A percentile compares a stretch with the other conserved stretches of the same genome.
Conservation (phyloP, 2,329 filamentous ascomycete genomes). For the Leptographium procerum region DNA sequence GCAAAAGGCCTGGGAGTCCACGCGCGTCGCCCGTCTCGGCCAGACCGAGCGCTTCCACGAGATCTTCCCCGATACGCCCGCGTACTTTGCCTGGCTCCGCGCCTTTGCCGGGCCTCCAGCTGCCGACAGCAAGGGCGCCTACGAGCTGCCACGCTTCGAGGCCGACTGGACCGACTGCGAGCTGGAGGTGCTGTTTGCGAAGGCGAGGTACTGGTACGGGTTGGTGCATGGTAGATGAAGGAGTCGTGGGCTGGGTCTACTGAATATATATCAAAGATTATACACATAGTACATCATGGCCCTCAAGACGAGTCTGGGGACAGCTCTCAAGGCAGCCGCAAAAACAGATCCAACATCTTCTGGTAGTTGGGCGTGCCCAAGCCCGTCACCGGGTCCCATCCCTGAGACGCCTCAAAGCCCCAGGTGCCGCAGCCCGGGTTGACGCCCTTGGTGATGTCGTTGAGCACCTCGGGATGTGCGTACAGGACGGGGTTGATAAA, state of each 20-base stretch:
- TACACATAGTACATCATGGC: too few species aligned
- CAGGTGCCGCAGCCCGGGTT: conserved; percentile 21
- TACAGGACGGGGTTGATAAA: conserved; percentile 23
- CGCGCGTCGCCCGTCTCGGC: conserved; percentile 29
- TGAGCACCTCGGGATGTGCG: conserved; percentile 17
- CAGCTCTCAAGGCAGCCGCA: conserved; percentile 13
- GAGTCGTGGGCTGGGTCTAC: too few species aligned
- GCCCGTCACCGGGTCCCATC: conserved; percentile 18
- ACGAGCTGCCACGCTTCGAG: conserved; percentile 3
- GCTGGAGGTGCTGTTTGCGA: conserved; percentile 4
- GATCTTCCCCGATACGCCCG: conserved; percentile 3
- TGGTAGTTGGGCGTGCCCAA: conserved; percentile 17
- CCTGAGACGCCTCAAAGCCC: conserved; percentile 17
- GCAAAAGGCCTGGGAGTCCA: conserved; percentile 43
- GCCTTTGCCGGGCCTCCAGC: conserved; percentile 1
- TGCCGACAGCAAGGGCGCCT: background rate
- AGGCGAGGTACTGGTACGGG: conserved; percentile 1
- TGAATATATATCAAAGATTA: too few species aligned
- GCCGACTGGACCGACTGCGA: conserved; percentile 3
- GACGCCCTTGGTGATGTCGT: conserved; percentile 17
- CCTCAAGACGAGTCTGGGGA: too few species aligned
- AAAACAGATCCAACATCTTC: conserved; percentile 12
- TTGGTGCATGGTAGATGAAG: too few species aligned
- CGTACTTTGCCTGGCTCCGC: conserved; percentile 5
- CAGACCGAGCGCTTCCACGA: conserved; percentile 3